A percentile compares a stretch with the other conserved stretches of the same genome.
Conservation (phyloP, 208 protist genomes). For the Acanthamoeba rhysodes region DNA sequence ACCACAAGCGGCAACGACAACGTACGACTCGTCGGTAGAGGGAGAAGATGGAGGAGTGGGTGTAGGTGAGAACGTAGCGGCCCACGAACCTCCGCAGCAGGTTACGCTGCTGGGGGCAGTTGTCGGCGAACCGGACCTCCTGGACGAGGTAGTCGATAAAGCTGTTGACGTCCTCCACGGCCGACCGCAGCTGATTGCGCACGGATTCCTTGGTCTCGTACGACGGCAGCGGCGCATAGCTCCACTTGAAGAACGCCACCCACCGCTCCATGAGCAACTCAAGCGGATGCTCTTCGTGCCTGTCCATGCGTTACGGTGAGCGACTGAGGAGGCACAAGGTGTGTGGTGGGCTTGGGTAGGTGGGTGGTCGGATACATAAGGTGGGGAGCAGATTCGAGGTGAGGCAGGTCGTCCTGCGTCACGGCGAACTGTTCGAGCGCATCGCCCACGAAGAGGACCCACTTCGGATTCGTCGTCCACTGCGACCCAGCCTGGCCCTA, state of each 20-base stretch:
- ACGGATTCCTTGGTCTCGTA: conserved; percentile 37
- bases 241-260: conserved; percentile 64
- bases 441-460: conserved; percentile 67
- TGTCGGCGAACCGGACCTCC: background rate
- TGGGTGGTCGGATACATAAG: background rate
- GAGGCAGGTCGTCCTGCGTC: conserved; percentile 12
- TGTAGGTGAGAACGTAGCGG: conserved; percentile 42
- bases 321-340: background rate
- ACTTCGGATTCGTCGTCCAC: background rate
- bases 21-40: conserved; percentile 59
- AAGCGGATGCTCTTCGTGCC: conserved; percentile 32
- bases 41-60: conserved; percentile 14
- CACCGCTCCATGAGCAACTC: conserved; percentile 37
- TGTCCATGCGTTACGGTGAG: background rate
- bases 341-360: background rate
- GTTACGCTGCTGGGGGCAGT: background rate
- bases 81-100: background rate
- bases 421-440: background rate
- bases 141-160: conserved; percentile 34
- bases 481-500: background rate
- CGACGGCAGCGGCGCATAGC: conserved; percentile 49
- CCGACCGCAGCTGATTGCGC: background rate
- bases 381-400: background rate
- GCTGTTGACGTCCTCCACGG: conserved; percentile 50
- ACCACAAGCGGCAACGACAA: background rate